Percentiles rank a stretch among this genome's conserved stretches.
These are phyloP conservation scores for Wickerhamiella kurtzmanii DNA, from an alignment of 805 yeast species.

Conservation along the genomic window DNA sequence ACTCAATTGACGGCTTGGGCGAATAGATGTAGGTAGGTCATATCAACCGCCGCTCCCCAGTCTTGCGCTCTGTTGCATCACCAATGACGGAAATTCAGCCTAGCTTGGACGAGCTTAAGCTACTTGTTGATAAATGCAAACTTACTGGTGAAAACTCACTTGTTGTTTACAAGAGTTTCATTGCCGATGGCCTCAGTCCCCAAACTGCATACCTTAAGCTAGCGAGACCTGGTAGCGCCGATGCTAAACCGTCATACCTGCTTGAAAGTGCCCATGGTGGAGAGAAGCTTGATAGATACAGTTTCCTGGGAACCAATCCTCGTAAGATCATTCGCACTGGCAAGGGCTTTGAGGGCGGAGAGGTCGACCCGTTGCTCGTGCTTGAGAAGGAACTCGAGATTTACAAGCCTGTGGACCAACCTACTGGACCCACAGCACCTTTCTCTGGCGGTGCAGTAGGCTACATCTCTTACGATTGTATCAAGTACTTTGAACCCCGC, in stretches of 20 bases:
- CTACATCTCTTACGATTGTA: constrained; percentile 90
- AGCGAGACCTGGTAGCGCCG: constrained; percentile 44
- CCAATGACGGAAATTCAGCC: constrained; percentile 35
- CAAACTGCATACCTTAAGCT: constrained; percentile 81
- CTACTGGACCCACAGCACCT: constrained; percentile 54
- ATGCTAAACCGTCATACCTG: constrained; percentile 52
- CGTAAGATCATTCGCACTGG: constrained; percentile 76
- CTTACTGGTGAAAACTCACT: constrained; percentile 45
- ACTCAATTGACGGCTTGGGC: too few species aligned
- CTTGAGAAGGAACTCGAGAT: constrained; percentile 61
- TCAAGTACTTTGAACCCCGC: constrained; percentile 89
- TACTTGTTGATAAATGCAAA: constrained; percentile 20
- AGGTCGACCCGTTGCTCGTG: constrained; percentile 65
- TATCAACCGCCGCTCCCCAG: too few species aligned
- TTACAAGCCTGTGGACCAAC: constrained; percentile 58
- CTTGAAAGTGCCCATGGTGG: constrained; percentile 85
- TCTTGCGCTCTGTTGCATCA: too few species aligned
- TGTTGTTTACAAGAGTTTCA: constrained; percentile 64
- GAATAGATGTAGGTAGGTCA: too few species aligned
- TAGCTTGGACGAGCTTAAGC: constrained; percentile 32
- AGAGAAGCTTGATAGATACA: constrained; percentile 76
- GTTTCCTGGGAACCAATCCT: constrained; percentile 82
- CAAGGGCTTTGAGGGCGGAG: constrained; percentile 39
- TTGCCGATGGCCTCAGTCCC: constrained; percentile 72
- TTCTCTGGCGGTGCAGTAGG: constrained; percentile 96